Evolutionary conservation across 192 early-diverging fungal species (phyloP), one percentile per base, ranked within the genome.

Genomic region (Phlyctochytrium bullatum): DNA sequence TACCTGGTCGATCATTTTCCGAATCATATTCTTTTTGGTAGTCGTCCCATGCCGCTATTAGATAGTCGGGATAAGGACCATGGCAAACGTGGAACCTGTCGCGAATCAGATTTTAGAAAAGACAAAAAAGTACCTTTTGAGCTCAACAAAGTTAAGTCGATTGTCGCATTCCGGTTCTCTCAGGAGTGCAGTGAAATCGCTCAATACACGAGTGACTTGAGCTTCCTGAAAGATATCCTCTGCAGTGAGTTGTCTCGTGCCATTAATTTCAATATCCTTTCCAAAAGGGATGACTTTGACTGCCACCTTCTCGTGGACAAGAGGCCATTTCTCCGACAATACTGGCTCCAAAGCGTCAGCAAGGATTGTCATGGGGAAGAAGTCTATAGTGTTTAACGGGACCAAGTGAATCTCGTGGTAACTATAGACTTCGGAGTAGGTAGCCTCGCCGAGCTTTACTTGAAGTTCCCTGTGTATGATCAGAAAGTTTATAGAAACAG

Each of bases 201-300:
- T n/a, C n/a, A n/a, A n/a, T n/a, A n/a, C n/a, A n/a, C n/a, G n/a
- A 0, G 83, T 86, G 0, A 85, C 76, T 65, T 79, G 78, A 14
- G 89, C 81, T 63, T 92, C 87, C 67, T 89, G 82, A 63, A 81
- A 76, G 24, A 87, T 76, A 56, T 88, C 83, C 50, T 78, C 78
- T 16, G 83, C 73, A n/a, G 62, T 76, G 52, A 73, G 58, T 67
- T 78, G 81, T 1, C 76, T 80, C 30, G 76, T 72, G 4, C 84
- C 81, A 62, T 69, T 71, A 28, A 79, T 56, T 17, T 56, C 61
- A 0, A 52, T 31, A 10, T 76, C 53, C 64, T 74, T 73, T 51
- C 84, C 83, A 72, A 95, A 91, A 0, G 93, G 93, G 31, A 95
- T 85, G 12, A 96, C 78, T 59, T 96, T 96, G 25, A 93, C 77